Percentiles rank a stretch among this genome's conserved stretches.
phyloP scores from a whole-genome alignment of 257 asterid species.

The Capsicum baccatum region DNA sequence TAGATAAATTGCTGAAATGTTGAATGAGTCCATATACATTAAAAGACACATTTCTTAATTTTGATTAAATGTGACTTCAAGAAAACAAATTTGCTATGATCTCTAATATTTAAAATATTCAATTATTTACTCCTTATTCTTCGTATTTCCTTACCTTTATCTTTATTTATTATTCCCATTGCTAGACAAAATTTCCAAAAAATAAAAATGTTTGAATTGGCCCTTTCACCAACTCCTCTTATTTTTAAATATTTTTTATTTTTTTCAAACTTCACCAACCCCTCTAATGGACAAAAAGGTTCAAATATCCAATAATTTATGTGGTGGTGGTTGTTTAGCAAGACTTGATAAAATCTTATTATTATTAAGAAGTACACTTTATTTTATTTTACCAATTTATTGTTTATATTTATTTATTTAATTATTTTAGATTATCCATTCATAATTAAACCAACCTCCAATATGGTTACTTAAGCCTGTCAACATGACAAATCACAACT shows the following conservation, averaged over 20 bases:
- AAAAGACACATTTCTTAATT: too few species aligned
- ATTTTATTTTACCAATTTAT: conserved; percentile 11
- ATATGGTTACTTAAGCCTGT: background rate
- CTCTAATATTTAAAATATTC: background rate
- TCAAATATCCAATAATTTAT: background rate
- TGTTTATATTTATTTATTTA: background rate
- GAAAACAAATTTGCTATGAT: too few species aligned
- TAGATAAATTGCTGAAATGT: too few species aligned
- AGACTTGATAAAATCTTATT: background rate
- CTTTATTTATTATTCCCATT: background rate
- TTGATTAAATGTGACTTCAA: background rate
- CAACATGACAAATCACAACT: background rate
- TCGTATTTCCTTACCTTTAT: background rate
- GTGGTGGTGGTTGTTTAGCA: conserved; percentile 9
- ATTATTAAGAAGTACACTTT: background rate
- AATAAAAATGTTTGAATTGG: conserved; percentile 1
- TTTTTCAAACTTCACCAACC: conserved; percentile 18
- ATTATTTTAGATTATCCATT: background rate
- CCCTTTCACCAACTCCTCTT: conserved; percentile 21
- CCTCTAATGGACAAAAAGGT: background rate
- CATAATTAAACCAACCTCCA: conserved; percentile 14
- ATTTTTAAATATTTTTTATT: background rate
- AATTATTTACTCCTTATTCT: too few species aligned
- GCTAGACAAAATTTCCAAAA: background rate
- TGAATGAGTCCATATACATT: too few species aligned